Evolutionary conservation across 2,329 filamentous ascomycete species (phyloP), one percentile per base, ranked within the genome.

Genomic region (Setomelanomma holmii): DNA sequence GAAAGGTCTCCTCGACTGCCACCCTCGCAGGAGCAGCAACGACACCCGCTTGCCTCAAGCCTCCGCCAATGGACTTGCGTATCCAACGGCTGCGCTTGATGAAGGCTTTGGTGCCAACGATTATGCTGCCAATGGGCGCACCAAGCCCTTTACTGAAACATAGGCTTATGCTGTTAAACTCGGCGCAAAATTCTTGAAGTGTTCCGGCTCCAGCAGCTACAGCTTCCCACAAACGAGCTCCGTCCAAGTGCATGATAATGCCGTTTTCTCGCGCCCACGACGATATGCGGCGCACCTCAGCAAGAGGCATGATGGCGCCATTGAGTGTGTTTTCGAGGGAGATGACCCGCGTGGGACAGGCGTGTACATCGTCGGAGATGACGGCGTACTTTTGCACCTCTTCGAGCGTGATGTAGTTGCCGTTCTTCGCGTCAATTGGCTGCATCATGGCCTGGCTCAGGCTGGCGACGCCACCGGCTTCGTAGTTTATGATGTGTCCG

Each of bases 81-180:
- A 92, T 82, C 86, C 89, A 90, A n/a, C 89, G 78, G 4, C 87
- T 86, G 45, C 86, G 84, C 66, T 85, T 85, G 64, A 90, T 82
- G 59, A 87, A 84, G 1, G 75, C 73, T 49, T 79, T 77, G 3
- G 78, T 76, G 20, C 83, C 82, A 10, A 92, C 84, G 10, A 95
- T 75, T 24, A 95, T 86, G 66, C 86, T 89, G 4, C 91, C 91
- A 40, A 93, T 87, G 0, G 91, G 91, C 0, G 91, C 91, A 4
- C 90, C 91, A 0, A 96, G 82, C 0, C 90, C 90, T 71, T 96
- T 96, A 40, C 86, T 89, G 67, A 96, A 91, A 69, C 90, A 93
- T 20, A 95, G 77, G 59, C 84, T 90, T 11, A 93, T 79, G 45
- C 85, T 90, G 68, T 96, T 89, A 66, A 92, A 89, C 50, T 86